Conservation (phyloP, 192 early-diverging fungal genomes). For the Geranomyces michiganensis region DNA sequence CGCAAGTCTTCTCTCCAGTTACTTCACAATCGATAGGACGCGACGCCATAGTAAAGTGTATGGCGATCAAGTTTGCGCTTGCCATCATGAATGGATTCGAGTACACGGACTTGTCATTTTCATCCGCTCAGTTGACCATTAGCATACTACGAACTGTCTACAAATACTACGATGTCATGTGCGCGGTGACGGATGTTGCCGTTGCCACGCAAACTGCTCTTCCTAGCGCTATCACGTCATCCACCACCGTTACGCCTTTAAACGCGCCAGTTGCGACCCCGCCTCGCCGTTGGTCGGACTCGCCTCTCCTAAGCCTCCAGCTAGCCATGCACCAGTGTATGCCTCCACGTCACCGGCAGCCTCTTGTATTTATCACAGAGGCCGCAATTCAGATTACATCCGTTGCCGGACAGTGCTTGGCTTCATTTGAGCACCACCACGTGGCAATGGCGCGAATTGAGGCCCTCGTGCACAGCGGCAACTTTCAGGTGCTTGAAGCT, state of each 20-base stretch:
- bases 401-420: slow-evolving; percentile 1
- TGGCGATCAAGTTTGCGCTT: slow-evolving; percentile 11
- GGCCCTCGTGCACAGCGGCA: neutral
- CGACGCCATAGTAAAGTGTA: neutral
- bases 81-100: slow-evolving; percentile 4
- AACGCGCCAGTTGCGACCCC: no score
- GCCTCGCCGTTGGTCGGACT: neutral
- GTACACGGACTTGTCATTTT: slow-evolving; percentile 11
- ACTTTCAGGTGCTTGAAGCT: neutral
- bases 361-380: slow-evolving; percentile 13
- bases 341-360: neutral
- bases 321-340: slow-evolving; percentile 19
- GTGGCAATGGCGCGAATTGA: slow-evolving; percentile 11
- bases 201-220: no score
- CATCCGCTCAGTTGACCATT: neutral
- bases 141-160: neutral
- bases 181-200: neutral
- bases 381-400: slow-evolving; percentile 12
- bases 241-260: no score
- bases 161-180: neutral
- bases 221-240: no score
- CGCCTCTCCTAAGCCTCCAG: slow-evolving; percentile 12
- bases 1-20: neutral
- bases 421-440: slow-evolving; percentile 20
- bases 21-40: neutral